Base-by-base conservation (phyloP, 2,329 filamentous ascomycete species). In the Ophiosphaerella korrae region DNA sequence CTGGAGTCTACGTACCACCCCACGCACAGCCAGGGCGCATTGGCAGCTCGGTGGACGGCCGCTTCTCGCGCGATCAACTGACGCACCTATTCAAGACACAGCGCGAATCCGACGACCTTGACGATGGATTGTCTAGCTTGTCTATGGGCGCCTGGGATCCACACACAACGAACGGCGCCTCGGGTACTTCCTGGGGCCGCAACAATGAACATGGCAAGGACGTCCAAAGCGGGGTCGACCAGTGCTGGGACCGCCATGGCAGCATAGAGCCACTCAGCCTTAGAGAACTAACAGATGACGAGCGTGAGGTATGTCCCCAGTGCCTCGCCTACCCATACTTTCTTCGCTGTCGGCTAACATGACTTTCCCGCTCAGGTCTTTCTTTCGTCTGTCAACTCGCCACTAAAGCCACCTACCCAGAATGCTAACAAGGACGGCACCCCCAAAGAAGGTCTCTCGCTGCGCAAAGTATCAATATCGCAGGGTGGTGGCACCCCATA, bases 361-460 rank as follows among this genome's bases (percentile, higher is more conserved):
- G 46, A 42, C 36, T 42, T 53, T 44, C 47, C 71, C 53, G 52
- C 58, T 62, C 66, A 96, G 88, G 79, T 89, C 57, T 97, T 97
- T 74, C 77, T 85, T 43, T 84, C 84, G 43, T 94, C 95, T 58
- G 92, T 99, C 70, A 99, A 97, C 74, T 97, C 94, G 32, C 89
- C 92, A 31, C 80, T 97, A 62, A 97, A 97, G 75, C 88, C 90
- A 7, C 89, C 90, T 16, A 84, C 86, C 29, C 88, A 90, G 67
- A 83, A 79, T 54, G 73, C 78, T 21, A 81, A 79, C 64, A 93
- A 90, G 77, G 85, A 77, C 74, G 81, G 74, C 53, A 81, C 72
- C 71, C 82, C 72, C 73, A 82, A 74, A 72, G 82, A 71, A 42
- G 80, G 80, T 9, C 66, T 81, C 9, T 87, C 88, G 48, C 84